Conservation (phyloP, 805 yeast species). For the Yarrowia keelungensis region DNA sequence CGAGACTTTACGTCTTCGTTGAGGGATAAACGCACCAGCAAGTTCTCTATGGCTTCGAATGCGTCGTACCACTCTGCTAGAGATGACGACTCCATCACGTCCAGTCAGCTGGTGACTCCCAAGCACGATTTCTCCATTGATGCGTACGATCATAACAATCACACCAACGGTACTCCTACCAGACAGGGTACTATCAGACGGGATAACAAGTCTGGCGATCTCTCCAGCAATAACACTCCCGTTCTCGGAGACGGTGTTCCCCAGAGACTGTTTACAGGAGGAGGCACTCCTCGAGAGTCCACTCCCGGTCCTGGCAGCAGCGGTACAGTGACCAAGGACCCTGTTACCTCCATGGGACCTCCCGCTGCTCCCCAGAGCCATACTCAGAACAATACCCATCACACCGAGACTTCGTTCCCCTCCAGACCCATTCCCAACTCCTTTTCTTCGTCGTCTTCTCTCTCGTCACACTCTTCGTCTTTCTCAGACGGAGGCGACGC, state of each 20-base stretch:
- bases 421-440: slow-evolving; percentile 8
- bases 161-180: slow-evolving; percentile 19
- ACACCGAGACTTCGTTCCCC: neutral
- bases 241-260: neutral
- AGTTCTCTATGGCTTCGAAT: slow-evolving; percentile 21
- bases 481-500: slow-evolving; percentile 17
- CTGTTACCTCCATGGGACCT: neutral
- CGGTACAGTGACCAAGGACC: slow-evolving; percentile 1
- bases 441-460: slow-evolving; percentile 11
- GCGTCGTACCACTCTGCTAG: slow-evolving; percentile 27
- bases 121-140: slow-evolving; percentile 17
- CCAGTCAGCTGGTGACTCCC: slow-evolving; percentile 7
- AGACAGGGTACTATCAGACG: neutral
- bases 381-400: too few species aligned
- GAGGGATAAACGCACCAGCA: slow-evolving; percentile 10
- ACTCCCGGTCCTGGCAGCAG: slow-evolving; percentile 14
- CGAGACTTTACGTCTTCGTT: slow-evolving; percentile 15
- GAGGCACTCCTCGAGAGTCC: neutral
- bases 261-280: slow-evolving; percentile 5
- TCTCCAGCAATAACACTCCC: neutral
- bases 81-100: slow-evolving; percentile 11
- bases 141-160: slow-evolving; percentile 10
- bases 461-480: slow-evolving; percentile 9
- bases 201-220: neutral
- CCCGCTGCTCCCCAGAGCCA: neutral